Conservation (phyloP, 179 eudicot species). For the Silene noctiflora region DNA sequence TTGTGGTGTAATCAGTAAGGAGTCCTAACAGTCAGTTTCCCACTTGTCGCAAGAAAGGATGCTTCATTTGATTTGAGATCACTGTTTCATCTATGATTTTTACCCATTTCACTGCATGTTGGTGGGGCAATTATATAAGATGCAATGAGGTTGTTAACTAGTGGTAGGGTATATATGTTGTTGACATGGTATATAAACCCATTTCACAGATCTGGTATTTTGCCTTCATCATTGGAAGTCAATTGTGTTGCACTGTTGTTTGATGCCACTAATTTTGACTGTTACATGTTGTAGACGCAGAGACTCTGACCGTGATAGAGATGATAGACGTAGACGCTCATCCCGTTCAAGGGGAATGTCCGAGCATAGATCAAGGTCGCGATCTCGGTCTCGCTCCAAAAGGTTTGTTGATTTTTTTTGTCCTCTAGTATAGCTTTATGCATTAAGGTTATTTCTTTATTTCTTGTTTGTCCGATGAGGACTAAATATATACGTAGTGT, state of each 20-base stretch:
- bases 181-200: not conserved
- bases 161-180: not conserved
- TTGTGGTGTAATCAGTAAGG: no score
- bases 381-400: constrained; percentile 68
- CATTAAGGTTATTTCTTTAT: not conserved
- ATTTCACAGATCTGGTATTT: not conserved
- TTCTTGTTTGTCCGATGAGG: not conserved
- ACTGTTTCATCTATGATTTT: not conserved
- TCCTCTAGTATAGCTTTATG: no score
- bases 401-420: constrained; percentile 28
- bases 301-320: constrained; percentile 75
- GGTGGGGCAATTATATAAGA: not conserved
- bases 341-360: constrained; percentile 72
- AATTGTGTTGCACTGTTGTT: not conserved
- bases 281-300: constrained; percentile 47
- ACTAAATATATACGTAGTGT: not conserved
- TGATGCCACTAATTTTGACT: not conserved
- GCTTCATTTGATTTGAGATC: not conserved
- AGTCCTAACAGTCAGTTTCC: not conserved
- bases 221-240: not conserved
- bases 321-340: constrained; percentile 58
- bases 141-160: not conserved
- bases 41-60: not conserved
- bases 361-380: constrained; percentile 79
- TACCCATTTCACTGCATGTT: not conserved